These are phyloP conservation scores for Selaginella moellendorffii DNA, from an alignment of 75 land plant species.

Conservation along the genomic window DNA sequence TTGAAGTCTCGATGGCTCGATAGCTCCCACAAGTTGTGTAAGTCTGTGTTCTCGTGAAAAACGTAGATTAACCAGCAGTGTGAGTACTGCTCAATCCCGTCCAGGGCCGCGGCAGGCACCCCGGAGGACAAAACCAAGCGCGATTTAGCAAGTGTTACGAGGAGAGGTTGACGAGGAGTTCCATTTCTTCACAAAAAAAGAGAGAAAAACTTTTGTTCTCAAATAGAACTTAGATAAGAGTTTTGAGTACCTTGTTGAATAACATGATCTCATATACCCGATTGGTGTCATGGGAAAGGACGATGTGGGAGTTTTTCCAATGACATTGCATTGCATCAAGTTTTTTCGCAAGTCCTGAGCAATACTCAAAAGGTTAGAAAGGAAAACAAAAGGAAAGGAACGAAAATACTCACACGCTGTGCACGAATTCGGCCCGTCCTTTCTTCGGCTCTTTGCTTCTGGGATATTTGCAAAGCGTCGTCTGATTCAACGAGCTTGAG, in stretches of 20 bases:
- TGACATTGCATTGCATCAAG: conserved; percentile 20
- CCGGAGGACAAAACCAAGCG: conserved; percentile 50
- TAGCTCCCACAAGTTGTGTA: conserved; percentile 72
- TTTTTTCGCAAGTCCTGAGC: conserved; percentile 57
- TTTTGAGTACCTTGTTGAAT: conserved; percentile 58
- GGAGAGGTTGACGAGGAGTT: conserved; percentile 91
- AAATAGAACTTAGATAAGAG: background rate
- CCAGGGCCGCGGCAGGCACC: conserved; percentile 66
- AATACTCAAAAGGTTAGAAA: background rate
- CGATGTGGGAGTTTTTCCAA: conserved; percentile 16
- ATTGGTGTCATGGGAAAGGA: conserved; percentile 86
- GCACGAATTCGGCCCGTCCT: conserved; percentile 79
- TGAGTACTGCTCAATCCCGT: conserved; percentile 78
- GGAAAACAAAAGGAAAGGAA: background rate
- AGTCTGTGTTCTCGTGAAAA: conserved; percentile 87
- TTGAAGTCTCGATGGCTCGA: conserved; percentile 63
- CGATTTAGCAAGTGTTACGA: conserved; percentile 81
- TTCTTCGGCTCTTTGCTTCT: conserved; percentile 52
- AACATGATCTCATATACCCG: conserved; percentile 66
- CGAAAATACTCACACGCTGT: conserved; percentile 48
- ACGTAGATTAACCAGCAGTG: conserved; percentile 98
- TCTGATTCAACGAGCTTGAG: conserved; percentile 40
- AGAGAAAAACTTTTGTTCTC: background rate
- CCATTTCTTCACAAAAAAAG: conserved; percentile 61
- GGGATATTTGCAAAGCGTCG: conserved; percentile 31